phyloP scores from a whole-genome alignment of 768 basidiomycete species.

The Pulveroboletus sp. region DNA sequence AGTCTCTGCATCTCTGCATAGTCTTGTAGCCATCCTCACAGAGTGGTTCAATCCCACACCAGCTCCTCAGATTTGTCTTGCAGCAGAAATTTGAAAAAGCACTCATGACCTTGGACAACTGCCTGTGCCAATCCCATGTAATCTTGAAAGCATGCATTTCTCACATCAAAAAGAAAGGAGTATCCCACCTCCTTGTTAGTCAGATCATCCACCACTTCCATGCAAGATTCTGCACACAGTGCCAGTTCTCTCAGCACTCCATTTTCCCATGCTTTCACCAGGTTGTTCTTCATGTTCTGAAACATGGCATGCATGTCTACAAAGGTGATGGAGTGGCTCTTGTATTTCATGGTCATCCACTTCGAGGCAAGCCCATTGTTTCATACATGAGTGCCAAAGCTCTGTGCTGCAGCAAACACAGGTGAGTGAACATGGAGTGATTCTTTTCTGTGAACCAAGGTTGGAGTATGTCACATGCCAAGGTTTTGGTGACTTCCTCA shows the following conservation, averaged over 20 bases:
- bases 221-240: too few species aligned
- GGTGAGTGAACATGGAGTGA: constrained; percentile 2
- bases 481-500: neutral
- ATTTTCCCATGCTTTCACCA: constrained; percentile 4
- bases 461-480: too few species aligned
- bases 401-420: constrained; percentile 7
- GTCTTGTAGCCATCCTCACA: constrained; percentile 2
- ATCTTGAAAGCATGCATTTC: neutral
- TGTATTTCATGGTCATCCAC: neutral
- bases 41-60: neutral
- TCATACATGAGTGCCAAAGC: neutral
- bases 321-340: neutral
- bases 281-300: neutral
- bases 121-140: neutral
- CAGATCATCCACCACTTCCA: constrained; percentile 19
- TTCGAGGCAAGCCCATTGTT: neutral
- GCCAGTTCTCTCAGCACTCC: too few species aligned
- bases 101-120: rapidly evolving
- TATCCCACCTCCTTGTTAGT: neutral
- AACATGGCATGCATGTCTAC: neutral
- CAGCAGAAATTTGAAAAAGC: neutral
- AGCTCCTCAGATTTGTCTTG: neutral
- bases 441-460: constrained; percentile 3
- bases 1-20: neutral
- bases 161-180: neutral